Conservation (phyloP, 2,329 filamentous ascomycete genomes). For the Aspergillus sp. region DNA sequence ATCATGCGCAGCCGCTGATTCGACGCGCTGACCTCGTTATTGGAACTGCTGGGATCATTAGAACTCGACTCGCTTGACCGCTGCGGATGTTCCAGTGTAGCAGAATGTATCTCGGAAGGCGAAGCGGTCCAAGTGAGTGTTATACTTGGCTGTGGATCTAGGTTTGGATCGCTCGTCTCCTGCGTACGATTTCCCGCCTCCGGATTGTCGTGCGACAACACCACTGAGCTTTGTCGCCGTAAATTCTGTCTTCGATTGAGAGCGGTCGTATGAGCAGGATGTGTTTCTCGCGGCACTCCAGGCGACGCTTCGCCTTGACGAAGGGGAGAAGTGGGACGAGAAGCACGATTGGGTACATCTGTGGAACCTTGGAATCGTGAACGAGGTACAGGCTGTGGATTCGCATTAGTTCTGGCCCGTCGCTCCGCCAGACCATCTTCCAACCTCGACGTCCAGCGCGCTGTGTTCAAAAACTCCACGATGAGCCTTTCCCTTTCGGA, state of each 20-base stretch:
- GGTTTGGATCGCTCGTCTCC: conserved; percentile 20
- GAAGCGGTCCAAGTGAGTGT: conserved; percentile 43
- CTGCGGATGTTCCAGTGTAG: conserved; percentile 21
- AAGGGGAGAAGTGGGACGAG: conserved; percentile 36
- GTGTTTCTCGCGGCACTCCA: conserved; percentile 32
- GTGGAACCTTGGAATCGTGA: conserved; percentile 29
- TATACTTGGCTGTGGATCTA: conserved; percentile 33
- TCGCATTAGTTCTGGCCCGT: conserved; percentile 27
- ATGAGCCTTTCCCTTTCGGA: conserved; percentile 44
- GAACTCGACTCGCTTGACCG: conserved; percentile 22
- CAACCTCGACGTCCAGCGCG: conserved; percentile 37
- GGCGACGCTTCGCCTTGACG: conserved; percentile 27
- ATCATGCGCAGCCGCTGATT: conserved; percentile 16
- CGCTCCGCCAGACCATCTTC: conserved; percentile 33
- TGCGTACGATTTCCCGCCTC: conserved; percentile 24
- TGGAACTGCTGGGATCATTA: conserved; percentile 22
- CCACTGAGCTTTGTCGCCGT: conserved; percentile 40
- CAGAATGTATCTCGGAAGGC: conserved; percentile 38
- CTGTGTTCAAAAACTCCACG: conserved; percentile 44
- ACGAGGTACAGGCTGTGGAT: conserved; percentile 27
- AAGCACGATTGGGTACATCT: conserved; percentile 29
- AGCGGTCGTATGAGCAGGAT: conserved; percentile 24
- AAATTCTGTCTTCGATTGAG: conserved; percentile 30
- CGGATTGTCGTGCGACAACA: conserved; percentile 38
- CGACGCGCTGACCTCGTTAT: conserved; percentile 20